A percentile compares a stretch with the other conserved stretches of the same genome.
These are phyloP conservation scores for Candida nitratophila DNA, from an alignment of 805 yeast genomes.

Conservation along the genomic window DNA sequence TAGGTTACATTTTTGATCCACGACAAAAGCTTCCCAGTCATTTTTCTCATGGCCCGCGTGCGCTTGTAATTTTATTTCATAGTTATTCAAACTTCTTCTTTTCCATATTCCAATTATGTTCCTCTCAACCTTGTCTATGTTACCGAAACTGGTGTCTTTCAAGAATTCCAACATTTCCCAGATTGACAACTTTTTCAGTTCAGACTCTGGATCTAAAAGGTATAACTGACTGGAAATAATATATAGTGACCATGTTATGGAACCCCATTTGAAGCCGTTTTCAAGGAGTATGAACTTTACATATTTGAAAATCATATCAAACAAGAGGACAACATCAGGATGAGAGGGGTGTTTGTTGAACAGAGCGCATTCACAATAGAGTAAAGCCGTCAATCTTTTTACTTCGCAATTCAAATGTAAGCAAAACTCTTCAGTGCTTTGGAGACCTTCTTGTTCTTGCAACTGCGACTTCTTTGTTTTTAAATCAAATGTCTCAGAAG, in stretches of 20 bases:
- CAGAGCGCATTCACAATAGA: conserved; percentile 20
- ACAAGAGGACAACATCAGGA: conserved; percentile 8
- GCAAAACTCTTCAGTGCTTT: too few relatives aligned
- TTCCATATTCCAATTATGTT: conserved; percentile 24
- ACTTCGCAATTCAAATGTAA: conserved; percentile 23
- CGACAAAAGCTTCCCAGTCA: conserved; percentile 28
- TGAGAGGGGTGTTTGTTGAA: conserved; percentile 23
- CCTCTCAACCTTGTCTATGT: conserved; percentile 18
- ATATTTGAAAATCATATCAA: conserved; percentile 12
- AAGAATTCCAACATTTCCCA: conserved; percentile 20
- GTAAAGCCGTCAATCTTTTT: conserved; percentile 17
- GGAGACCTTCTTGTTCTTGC: too few relatives aligned
- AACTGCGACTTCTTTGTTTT: too few relatives aligned
- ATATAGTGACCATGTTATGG: conserved; percentile 26
- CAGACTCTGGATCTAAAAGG: conserved; percentile 12
- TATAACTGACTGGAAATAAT: conserved; percentile 24
- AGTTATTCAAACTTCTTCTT: conserved; percentile 21
- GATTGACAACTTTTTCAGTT: conserved; percentile 20
- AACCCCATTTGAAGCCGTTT: conserved; percentile 23
- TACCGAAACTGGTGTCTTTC: conserved; percentile 22
- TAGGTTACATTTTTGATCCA: conserved; percentile 19
- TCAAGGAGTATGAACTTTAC: conserved; percentile 21
- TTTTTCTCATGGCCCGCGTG: conserved; percentile 5
- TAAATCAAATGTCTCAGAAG: background rate
- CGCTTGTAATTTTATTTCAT: conserved; percentile 5